Base-by-base conservation (phyloP, 2,329 filamentous ascomycete genomes). In the Xylariaceae sp. region DNA sequence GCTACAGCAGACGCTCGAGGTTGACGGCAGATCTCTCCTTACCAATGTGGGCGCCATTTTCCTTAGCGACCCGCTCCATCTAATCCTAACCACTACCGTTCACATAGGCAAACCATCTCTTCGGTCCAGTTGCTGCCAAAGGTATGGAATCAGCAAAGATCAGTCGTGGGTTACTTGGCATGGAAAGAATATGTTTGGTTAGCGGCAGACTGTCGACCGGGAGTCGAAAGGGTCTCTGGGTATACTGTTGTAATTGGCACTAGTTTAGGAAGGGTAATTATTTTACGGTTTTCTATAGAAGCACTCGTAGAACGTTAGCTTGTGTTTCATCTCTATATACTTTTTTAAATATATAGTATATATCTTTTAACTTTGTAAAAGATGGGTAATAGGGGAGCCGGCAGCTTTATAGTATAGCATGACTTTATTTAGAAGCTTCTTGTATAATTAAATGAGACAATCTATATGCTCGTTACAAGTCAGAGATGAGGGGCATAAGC, bases 241-340 rank as follows among this genome's bases (percentile, higher is more conserved):
- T 18, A 14, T 28, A 19, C 23, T 28, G 15, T 35, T 13, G 15
- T 14, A 6, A 19, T 35, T 13, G 23, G 23, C 13, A 27, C n/a
- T 13, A 9, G 5, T 18, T 12, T 26, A 16, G 33, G 23, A 13
- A 28, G 9, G 23, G 5, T 28, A 5, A 13, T 35, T 26, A 16
- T 28, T n/a, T 17, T 35, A 16, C 33, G 33, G 14, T 28, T 35
- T n/a, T 18, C 33, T 11, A n/a, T n/a, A n/a, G n/a, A n/a, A n/a
- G 21, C 7, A 24, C 21, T 11, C 6, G 21, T 11, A 24, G 21
- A 24, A 24, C 21, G 6, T 7, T 24, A 24, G 21, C 11, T 11
- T 24, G 21, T 11, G 21, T 11, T 24, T 24, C 11, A 11, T 24
- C 11, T 24, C 7, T 24, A 24, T 6, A 6, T 6, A 6, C 6